Evolutionary conservation across 1,139 yeast species (phyloP).

Genomic region (Suhomyces wounanorum): DNA sequence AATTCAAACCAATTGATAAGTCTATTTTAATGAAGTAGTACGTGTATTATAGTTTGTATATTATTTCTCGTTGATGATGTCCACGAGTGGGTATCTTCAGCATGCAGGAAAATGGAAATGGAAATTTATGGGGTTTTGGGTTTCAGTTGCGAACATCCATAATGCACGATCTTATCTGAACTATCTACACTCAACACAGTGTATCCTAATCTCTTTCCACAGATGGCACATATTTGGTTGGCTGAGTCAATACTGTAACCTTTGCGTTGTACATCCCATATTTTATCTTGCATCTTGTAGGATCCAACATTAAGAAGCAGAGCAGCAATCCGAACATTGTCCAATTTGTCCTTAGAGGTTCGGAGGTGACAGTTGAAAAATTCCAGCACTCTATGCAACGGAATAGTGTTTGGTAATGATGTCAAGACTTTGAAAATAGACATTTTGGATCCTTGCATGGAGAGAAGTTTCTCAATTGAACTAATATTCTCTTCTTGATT

Average conservation of each 20-base stretch:
- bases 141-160: conserved; percentile 50
- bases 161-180: conserved; percentile 62
- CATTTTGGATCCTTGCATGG: conserved; percentile 55
- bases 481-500: conserved; percentile 33
- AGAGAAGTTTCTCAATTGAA: conserved; percentile 46
- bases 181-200: conserved; percentile 60
- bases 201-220: conserved; percentile 62
- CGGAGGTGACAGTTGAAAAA: conserved; percentile 54
- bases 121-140: background rate
- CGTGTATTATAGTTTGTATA: background rate
- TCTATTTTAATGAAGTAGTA: background rate
- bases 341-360: conserved; percentile 26
- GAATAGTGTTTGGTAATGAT: conserved; percentile 52
- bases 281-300: conserved; percentile 34
- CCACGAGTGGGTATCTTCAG: background rate
- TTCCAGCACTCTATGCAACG: conserved; percentile 43
- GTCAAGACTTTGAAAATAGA: conserved; percentile 52
- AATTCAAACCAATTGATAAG: background rate
- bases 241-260: conserved; percentile 39
- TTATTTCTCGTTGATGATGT: conserved; percentile 4
- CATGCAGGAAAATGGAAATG: conserved; percentile 1
- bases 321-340: conserved; percentile 31
- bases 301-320: conserved; percentile 43
- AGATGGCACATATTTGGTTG: conserved; percentile 54
- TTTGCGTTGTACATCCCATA: conserved; percentile 40